phyloP scores from a whole-genome alignment of 177 flowering plant species.

The Vitis hybrid region DNA sequence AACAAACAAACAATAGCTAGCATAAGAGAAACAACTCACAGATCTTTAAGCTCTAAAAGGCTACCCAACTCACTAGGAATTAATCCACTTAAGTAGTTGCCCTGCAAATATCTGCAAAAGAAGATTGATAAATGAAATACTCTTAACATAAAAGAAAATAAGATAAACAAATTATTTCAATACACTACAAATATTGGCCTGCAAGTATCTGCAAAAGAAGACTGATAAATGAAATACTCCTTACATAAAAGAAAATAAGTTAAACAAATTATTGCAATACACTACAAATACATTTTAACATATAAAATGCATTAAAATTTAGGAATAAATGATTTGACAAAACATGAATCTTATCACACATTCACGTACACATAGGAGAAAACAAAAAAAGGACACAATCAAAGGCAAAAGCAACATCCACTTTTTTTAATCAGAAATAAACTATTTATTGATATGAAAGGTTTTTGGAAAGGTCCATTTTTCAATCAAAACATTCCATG shows the following conservation, averaged over 20 bases:
- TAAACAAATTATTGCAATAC: no score
- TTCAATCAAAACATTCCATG: no score
- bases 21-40: constrained; percentile 56
- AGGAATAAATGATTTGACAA: no score
- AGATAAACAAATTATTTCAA: background rate
- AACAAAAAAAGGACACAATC: no score
- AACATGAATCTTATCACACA: no score
- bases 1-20: background rate
- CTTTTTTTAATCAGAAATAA: no score
- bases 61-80: constrained; percentile 79
- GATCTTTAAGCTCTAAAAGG: constrained; percentile 49
- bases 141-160: background rate
- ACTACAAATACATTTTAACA: no score
- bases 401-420: no score
- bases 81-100: constrained; percentile 77
- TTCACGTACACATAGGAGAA: no score
- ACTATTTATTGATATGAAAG: no score
- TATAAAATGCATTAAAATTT: no score
- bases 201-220: constrained; percentile 63
- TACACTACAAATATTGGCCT: constrained; percentile 41
- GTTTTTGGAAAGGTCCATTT: no score
- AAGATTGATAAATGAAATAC: background rate
- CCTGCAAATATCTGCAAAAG: constrained; percentile 76
- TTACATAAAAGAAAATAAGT: background rate
- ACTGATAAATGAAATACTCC: background rate